These are phyloP conservation scores for Trichoderma lentiforme DNA, from an alignment of 2,329 filamentous ascomycete genomes.

Conservation along the genomic window DNA sequence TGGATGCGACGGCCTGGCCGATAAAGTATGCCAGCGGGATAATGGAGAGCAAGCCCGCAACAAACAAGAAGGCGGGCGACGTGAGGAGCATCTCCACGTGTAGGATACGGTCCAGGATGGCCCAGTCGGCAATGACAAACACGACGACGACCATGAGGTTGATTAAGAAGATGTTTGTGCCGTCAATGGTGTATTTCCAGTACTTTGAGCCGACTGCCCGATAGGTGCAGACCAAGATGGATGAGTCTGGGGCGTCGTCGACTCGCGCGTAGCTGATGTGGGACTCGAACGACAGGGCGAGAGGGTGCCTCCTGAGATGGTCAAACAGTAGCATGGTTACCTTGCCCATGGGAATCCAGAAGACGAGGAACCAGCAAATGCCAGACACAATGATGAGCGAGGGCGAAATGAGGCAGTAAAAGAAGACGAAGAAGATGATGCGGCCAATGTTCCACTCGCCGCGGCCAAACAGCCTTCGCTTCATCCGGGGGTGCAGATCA, in stretches of 20 bases:
- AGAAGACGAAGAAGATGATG: constrained; percentile 93
- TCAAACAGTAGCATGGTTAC: constrained; percentile 85
- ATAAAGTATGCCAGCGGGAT: constrained; percentile 98
- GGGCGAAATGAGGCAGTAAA: constrained; percentile 88
- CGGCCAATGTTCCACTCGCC: constrained; percentile 94
- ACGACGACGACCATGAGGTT: constrained; percentile 92
- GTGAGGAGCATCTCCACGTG: constrained; percentile 72
- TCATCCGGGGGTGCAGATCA: constrained; percentile 46
- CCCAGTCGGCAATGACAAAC: constrained; percentile 93
- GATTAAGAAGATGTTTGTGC: constrained; percentile 98
- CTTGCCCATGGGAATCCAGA: constrained; percentile 98
- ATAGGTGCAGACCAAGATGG: constrained; percentile 94
- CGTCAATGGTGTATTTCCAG: constrained; percentile 99
- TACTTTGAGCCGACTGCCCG: constrained; percentile 91
- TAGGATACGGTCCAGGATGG: constrained; percentile 67
- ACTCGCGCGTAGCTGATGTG: constrained; percentile 72
- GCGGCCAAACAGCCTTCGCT: constrained; percentile 87
- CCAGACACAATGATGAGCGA: constrained; percentile 79
- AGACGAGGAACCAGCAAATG: constrained; percentile 94
- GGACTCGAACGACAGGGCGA: constrained; percentile 90
- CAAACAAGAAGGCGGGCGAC: constrained; percentile 80
- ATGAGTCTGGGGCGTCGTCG: constrained; percentile 69
- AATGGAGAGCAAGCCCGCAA: constrained; percentile 80
- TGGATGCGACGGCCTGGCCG: constrained; percentile 95
- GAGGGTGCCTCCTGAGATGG: constrained; percentile 86